Evolutionary conservation across 331 rosid species (phyloP).

Genomic region (Dryas integrifolia): DNA sequence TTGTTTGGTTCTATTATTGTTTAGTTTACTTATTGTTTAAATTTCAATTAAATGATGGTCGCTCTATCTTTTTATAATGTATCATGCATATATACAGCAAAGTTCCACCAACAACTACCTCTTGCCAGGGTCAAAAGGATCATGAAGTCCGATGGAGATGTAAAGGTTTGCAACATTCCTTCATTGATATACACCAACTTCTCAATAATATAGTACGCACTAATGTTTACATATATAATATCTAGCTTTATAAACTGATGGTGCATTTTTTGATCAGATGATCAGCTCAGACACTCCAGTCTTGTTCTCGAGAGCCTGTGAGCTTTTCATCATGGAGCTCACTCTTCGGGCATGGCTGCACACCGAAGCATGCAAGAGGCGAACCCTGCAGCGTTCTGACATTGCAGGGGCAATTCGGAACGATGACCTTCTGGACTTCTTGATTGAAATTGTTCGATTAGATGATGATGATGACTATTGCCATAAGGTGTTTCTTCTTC

Average conservation of each 20-base stretch:
- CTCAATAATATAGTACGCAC: too few relatives aligned
- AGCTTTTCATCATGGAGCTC: slow-evolving; percentile 44
- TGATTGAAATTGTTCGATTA: slow-evolving; percentile 19
- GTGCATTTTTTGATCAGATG: slow-evolving; percentile 26
- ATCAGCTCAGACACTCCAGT: slow-evolving; percentile 39
- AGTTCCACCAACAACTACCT: slow-evolving; percentile 31
- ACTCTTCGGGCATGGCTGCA: slow-evolving; percentile 33
- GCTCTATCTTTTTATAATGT: not conserved
- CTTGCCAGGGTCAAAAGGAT: slow-evolving; percentile 34
- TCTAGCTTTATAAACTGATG: not conserved
- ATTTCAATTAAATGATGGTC: too few relatives aligned
- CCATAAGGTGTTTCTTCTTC: not conserved
- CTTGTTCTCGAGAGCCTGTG: slow-evolving; percentile 41
- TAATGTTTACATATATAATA: too few relatives aligned
- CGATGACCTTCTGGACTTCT: slow-evolving; percentile 22
- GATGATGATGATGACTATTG: not conserved
- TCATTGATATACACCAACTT: not conserved
- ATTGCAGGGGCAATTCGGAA: slow-evolving; percentile 27
- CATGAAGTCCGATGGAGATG: slow-evolving; percentile 32
- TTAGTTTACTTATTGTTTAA: too few relatives aligned
- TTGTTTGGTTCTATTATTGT: too few relatives aligned
- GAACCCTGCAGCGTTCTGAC: slow-evolving; percentile 20
- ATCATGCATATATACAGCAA: slow-evolving; percentile 7
- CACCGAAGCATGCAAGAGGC: slow-evolving; percentile 26
- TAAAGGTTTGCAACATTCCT: slow-evolving; percentile 25